A percentile compares a stretch with the other conserved stretches of the same genome.
Evolutionary conservation across 1,284 basidiomycete species (phyloP).

Genomic region (Exsudoporus floridanus): DNA sequence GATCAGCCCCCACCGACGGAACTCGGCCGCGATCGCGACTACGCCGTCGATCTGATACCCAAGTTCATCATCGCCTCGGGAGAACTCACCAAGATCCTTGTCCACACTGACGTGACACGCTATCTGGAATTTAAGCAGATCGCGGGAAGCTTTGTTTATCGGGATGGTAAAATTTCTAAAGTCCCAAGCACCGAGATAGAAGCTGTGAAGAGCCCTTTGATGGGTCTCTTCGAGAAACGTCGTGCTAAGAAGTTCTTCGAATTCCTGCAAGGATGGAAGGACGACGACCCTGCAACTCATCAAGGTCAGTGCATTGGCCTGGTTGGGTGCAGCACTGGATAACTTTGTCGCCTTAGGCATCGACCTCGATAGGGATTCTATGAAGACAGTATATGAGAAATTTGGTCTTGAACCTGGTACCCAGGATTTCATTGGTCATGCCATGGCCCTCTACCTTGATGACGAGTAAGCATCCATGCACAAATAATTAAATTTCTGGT

Average conservation of each 20-base stretch:
- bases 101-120: constrained; percentile 98
- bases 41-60: constrained; percentile 92
- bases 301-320: constrained; percentile 61
- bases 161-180: constrained; percentile 96
- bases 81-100: constrained; percentile 96
- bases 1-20: constrained; percentile 70
- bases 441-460: constrained; percentile 98
- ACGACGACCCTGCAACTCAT: constrained; percentile 92
- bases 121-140: constrained; percentile 99
- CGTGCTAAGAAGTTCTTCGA: constrained; percentile 99
- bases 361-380: constrained; percentile 82
- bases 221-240: constrained; percentile 99
- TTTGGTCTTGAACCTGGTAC: constrained; percentile 97
- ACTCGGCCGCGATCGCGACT: constrained; percentile 92
- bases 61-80: constrained; percentile 99
- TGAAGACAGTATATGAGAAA: constrained; percentile 94
- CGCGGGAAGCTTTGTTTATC: constrained; percentile 96
- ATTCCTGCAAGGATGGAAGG: constrained; percentile 95
- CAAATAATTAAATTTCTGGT: neutral
- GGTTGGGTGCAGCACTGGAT: constrained; percentile 1
- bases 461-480: constrained; percentile 76
- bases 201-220: constrained; percentile 90
- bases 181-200: constrained; percentile 98
- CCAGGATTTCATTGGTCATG: constrained; percentile 99
- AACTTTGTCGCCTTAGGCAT: constrained; percentile 53